phyloP scores from a whole-genome alignment of 2,329 filamentous ascomycete species.

The Aphanocladium album region DNA sequence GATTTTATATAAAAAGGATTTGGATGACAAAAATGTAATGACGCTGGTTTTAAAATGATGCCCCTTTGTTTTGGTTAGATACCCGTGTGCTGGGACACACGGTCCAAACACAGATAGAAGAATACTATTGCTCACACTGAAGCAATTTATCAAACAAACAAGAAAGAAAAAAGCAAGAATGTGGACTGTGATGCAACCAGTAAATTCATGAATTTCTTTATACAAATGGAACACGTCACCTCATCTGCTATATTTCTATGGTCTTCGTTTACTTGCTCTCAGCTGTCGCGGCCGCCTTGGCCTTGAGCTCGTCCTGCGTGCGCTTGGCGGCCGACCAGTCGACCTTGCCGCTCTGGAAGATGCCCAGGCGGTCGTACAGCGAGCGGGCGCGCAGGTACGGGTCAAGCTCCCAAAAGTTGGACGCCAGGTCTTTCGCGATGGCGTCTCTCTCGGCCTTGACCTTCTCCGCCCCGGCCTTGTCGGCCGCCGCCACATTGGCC shows the following conservation, averaged over 20 bases:
- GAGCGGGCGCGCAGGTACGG: constrained; percentile 72
- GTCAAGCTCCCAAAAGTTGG: constrained; percentile 80
- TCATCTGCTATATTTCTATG: neutral
- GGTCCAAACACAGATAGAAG: constrained; percentile 9
- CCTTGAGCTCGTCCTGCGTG: constrained; percentile 9
- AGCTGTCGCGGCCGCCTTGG: neutral
- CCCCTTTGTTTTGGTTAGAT: constrained; percentile 10
- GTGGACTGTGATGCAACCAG: neutral
- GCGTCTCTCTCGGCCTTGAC: constrained; percentile 50
- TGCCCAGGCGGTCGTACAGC: constrained; percentile 71
- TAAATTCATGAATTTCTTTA: too few species aligned
- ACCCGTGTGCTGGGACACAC: constrained; percentile 10
- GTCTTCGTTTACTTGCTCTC: too few species aligned
- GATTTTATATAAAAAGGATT: neutral
- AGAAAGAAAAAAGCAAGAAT: neutral
- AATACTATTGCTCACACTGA: neutral
- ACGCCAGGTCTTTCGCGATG: constrained; percentile 55
- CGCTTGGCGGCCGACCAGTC: constrained; percentile 52
- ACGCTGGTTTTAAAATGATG: constrained; percentile 5
- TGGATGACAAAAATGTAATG: constrained; percentile 1
- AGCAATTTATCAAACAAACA: too few species aligned
- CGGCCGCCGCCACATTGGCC: constrained; percentile 43
- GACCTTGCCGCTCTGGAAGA: constrained; percentile 61
- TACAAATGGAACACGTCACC: neutral
- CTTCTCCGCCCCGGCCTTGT: constrained; percentile 35